Conservation (phyloP, 306 rosid genomes). For the Bauhinia variegata region DNA sequence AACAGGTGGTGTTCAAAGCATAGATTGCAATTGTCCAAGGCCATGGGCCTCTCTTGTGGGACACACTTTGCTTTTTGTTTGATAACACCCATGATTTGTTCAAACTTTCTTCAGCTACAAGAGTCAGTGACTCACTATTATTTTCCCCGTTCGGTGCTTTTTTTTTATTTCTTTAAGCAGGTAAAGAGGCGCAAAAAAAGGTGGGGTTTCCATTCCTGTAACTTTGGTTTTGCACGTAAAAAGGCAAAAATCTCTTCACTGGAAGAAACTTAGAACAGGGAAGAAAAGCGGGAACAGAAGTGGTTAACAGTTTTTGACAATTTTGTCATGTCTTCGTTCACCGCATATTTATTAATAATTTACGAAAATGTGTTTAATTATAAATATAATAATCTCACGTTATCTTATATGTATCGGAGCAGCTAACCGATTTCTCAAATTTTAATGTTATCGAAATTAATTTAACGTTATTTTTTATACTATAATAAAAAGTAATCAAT, state of each 20-base stretch:
- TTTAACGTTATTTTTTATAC: too few relatives aligned
- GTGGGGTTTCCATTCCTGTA: constrained; percentile 26
- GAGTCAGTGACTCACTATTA: constrained; percentile 17
- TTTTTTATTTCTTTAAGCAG: constrained; percentile 32
- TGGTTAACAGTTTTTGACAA: constrained; percentile 55
- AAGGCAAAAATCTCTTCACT: constrained; percentile 47
- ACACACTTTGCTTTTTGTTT: constrained; percentile 55
- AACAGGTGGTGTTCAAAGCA: constrained; percentile 70
- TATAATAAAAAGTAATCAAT: too few relatives aligned
- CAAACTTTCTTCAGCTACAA: constrained; percentile 33
- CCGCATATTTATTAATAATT: constrained; percentile 31
- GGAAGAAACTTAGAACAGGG: too few relatives aligned
- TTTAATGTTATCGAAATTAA: too few relatives aligned
- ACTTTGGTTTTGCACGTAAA: constrained; percentile 26
- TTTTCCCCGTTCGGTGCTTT: constrained; percentile 32
- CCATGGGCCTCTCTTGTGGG: constrained; percentile 90
- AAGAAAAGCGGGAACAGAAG: constrained; percentile 51
- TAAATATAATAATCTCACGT: too few relatives aligned
- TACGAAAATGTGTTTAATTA: too few relatives aligned
- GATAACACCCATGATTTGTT: constrained; percentile 38
- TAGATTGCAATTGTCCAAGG: constrained; percentile 87
- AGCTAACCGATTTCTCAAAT: too few relatives aligned
- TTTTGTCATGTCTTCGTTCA: constrained; percentile 53
- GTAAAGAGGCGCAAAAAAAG: constrained; percentile 44
- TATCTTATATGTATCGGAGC: too few relatives aligned